Evolutionary conservation across 2,329 filamentous ascomycete genomes (phyloP), one percentile per base, ranked within the genome.

Genomic region (Penicillium italicum): DNA sequence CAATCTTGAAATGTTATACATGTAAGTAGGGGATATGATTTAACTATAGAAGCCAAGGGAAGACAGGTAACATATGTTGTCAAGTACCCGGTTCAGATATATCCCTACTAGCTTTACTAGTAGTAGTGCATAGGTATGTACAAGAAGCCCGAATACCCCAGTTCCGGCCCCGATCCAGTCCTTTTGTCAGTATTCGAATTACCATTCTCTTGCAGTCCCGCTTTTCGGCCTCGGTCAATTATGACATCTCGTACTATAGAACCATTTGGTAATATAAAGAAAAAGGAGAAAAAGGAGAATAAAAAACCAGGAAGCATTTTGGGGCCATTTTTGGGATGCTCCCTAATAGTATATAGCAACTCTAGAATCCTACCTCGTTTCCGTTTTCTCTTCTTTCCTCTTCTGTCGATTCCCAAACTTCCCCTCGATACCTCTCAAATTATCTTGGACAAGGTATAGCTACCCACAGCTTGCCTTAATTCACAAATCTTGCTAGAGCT

Each of bases 291-390:
- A 58, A 57, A 48, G 43, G 18, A 28, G 36, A 48, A 33, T 38
- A 40, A 55, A 53, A 46, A 38, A 44, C 42, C 51, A 46, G n/a
- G 22, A 37, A 43, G 49, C 28, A 26, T 26, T 22, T 30, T 11
- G 30, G 11, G 30, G 11, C 28, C 16, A 20, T 38, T 33, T 2
- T 40, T 30, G 24, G 28, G 30, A 50, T 34, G 5, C n/a, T 14
- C 34, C 34, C 36, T 8, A 44, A 33, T 37, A 48, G 26, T 63
- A 64, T 64, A 63, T 59, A 63, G 58, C 44, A 36, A 30, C 36
- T 52, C 46, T 34, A 26, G 1, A 41, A 53, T 46, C 61, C 55
- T 53, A 34, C 48, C 34, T 45, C 36, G 16, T 34, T 55, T 50
- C 18, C 18, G 3, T 31, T 43, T 41, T 40, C 45, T 31, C 33